Evolutionary conservation across 495 filamentous ascomycete species (phyloP), one percentile per base, ranked within the genome.

Genomic region (Trichoderma parareesei): DNA sequence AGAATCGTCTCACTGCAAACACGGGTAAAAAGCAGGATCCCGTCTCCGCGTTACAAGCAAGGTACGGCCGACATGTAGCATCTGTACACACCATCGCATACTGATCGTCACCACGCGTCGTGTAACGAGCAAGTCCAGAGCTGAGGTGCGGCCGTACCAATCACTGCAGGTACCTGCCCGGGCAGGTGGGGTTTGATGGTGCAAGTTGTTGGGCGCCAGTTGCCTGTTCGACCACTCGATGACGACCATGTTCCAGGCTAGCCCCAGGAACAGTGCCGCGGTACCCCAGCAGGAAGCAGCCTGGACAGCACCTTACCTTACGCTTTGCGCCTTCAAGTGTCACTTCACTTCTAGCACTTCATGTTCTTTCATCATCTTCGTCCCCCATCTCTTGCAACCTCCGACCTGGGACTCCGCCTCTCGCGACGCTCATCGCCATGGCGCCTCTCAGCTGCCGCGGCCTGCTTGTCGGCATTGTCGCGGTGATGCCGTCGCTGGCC

Each of bases 401-500:
- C 53, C 6, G 2, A 37, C 53, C 33, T 11, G 10, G 20, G 53
- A 57, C 27, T 33, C 53, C 27, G 59, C 41, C 64, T 7, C 18
- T 41, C 14, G 60, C 38, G 42, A 10, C 65, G 68, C 64, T 41
- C 64, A 67, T 71, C 63, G 74, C 70, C 69, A 79, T 81, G 78
- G 73, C 69, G 67, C 69, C 69, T 66, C 67, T 69, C 64, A 67
- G 69, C 59, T 63, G 69, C 66, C 69, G 76, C 67, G 71, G 67
- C 66, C 65, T 74, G 49, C 70, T 69, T 49, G 14, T 78, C 16
- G 74, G 72, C 49, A 73, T 70, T 63, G 68, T 81, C 60, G 49
- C 48, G 6, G 75, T 79, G 61, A 68, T 82, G 61, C 75, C 78
- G 67, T 75, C 73, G 64, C 64, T 76, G 60, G 27, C 61, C 13